These are phyloP conservation scores for Raphanus sativus DNA, from an alignment of 345 rosid species.

Conservation along the genomic window DNA sequence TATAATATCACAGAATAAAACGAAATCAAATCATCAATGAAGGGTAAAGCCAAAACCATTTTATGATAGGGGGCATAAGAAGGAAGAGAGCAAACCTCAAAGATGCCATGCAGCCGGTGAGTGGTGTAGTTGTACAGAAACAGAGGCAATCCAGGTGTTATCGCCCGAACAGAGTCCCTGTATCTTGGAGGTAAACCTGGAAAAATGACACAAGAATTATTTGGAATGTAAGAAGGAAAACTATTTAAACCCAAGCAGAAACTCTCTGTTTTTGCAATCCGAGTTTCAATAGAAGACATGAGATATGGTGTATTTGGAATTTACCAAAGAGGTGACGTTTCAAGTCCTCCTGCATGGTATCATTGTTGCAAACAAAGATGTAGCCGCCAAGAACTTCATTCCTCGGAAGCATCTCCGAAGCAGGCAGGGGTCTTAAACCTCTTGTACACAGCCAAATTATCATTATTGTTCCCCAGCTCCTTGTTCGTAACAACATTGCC, in stretches of 20 bases:
- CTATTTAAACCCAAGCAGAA: no score
- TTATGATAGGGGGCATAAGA: not conserved
- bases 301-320: not conserved
- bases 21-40: not conserved
- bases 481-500: slow-evolving; percentile 56
- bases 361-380: slow-evolving; percentile 96
- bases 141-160: slow-evolving; percentile 95
- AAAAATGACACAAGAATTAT: not conserved
- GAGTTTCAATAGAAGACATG: no score
- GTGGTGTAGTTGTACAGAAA: slow-evolving; percentile 97
- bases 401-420: slow-evolving; percentile 85
- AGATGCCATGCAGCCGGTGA: slow-evolving; percentile 96
- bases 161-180: slow-evolving; percentile 94
- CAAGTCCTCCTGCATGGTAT: slow-evolving; percentile 97
- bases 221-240: no score
- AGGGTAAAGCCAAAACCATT: not conserved
- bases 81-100: slow-evolving; percentile 65
- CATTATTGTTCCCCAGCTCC: slow-evolving; percentile 43
- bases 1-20: not conserved
- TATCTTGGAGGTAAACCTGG: slow-evolving; percentile 98
- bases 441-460: slow-evolving; percentile 42
- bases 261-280: no score
- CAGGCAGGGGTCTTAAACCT: slow-evolving; percentile 81
- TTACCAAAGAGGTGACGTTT: slow-evolving; percentile 95
- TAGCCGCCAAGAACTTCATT: slow-evolving; percentile 98